Evolutionary conservation across 139 green algal genomes (phyloP).

Genomic region (Nannochloris sp.): DNA sequence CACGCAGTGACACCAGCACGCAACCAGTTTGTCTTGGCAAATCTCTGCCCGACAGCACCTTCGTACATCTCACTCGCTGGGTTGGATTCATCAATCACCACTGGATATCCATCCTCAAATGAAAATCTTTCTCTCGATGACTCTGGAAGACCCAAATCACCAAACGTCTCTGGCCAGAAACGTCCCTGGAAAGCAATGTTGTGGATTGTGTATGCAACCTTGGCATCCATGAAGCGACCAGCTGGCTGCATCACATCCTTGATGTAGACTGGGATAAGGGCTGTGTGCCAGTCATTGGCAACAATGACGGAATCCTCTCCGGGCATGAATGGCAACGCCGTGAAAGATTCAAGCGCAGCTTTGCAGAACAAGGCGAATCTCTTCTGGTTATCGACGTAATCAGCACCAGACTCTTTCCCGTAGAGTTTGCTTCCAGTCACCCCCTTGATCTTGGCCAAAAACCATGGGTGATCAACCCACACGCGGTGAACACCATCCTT

Average conservation of each 20-base stretch:
- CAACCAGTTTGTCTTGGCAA: constrained; percentile 95
- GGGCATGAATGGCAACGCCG: constrained; percentile 71
- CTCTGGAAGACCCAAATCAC: constrained; percentile 62
- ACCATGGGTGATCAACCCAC: constrained; percentile 89
- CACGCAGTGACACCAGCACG: constrained; percentile 75
- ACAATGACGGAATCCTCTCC: constrained; percentile 90
- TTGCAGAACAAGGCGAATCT: constrained; percentile 93
- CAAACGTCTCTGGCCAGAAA: constrained; percentile 77
- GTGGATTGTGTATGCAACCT: constrained; percentile 81
- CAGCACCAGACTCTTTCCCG: constrained; percentile 71
- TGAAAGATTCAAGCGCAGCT: constrained; percentile 66
- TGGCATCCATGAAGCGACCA: constrained; percentile 71
- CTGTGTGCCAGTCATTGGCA: constrained; percentile 83
- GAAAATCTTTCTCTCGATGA: constrained; percentile 44
- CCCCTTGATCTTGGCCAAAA: constrained; percentile 93
- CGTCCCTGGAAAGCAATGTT: constrained; percentile 88
- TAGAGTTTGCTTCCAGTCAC: constrained; percentile 96
- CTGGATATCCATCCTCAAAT: constrained; percentile 80
- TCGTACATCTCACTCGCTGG: constrained; percentile 33
- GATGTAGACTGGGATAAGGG: constrained; percentile 80
- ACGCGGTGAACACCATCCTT: constrained; percentile 95
- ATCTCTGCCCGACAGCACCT: constrained; percentile 27
- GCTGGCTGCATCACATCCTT: constrained; percentile 75
- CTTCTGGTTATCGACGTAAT: constrained; percentile 94
- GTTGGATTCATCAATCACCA: constrained; percentile 56